Evolutionary conservation across 805 yeast species (phyloP), one percentile per base, ranked within the genome.

Genomic region (Candida dajiaensis): DNA sequence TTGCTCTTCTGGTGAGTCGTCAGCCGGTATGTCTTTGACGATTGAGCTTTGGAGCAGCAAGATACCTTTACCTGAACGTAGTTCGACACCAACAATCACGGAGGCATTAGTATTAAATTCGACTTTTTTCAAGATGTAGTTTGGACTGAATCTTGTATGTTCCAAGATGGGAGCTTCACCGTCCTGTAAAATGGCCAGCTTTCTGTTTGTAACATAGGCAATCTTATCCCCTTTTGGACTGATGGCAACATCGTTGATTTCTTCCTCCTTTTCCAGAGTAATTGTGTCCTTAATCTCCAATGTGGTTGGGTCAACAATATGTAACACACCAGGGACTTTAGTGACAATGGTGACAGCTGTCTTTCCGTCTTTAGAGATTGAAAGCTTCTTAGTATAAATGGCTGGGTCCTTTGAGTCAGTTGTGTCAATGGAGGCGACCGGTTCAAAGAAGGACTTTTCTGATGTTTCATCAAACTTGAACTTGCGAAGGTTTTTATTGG

Each of bases 301-400:
- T 23, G 76, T 68, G 7, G 71, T 74, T 7, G 77, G 74, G 51
- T 82, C 78, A 50, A 88, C 75, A 19, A 85, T 67, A 56, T 77
- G 78, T 18, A 87, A 69, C 6, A 74, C 65, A 0, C 88, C 78
- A 0, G 94, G 92, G 7, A 72, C 66, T 20, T 73, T 70, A 1
- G 92, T 81, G 22, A 90, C 80, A 48, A 87, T 80, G 47, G 85
- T 69, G 2, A 83, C 86, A 7, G 87, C 87, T 10, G 78, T 68
- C 2, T 78, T 59, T n/a, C 79, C 81, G 57, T 82, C 82, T 19
- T 69, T 66, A 0, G 89, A 69, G 21, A 86, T 61, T 26, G 71
- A 67, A 4, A 87, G 76, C 19, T 77, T 64, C 61, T 86, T 88
- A 43, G 67, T 63, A 59, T 84, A 85, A 40, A 78, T 84, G 12